These are phyloP conservation scores for Closterium sp. DNA, from an alignment of 139 green algal species.

Conservation along the genomic window DNA sequence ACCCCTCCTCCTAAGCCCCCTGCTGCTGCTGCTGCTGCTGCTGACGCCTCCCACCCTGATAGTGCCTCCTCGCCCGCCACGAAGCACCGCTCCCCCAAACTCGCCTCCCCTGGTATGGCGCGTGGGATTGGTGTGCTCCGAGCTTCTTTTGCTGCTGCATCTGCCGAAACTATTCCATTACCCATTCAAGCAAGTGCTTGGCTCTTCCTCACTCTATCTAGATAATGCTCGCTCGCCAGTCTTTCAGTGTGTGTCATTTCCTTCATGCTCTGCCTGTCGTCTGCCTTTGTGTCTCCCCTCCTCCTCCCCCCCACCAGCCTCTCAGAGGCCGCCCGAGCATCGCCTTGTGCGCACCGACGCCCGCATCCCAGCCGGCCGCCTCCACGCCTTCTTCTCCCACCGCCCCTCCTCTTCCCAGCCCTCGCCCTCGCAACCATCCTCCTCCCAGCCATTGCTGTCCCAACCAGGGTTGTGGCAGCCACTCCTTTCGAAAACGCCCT, in stretches of 20 bases:
- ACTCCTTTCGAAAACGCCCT: background rate
- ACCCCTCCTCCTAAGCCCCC: background rate
- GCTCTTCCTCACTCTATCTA: too few species aligned
- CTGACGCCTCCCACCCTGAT: background rate
- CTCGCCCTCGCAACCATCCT: background rate
- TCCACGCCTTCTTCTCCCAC: conserved; percentile 65
- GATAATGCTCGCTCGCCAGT: too few species aligned
- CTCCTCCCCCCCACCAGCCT: background rate
- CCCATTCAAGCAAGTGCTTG: too few species aligned
- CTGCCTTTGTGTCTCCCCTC: background rate
- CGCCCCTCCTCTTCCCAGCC: background rate
- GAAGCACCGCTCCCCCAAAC: background rate
- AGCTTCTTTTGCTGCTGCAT: too few species aligned
- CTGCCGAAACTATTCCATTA: too few species aligned
- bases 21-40: background rate
- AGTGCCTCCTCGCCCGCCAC: background rate
- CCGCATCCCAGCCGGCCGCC: conserved; percentile 19
- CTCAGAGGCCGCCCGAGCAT: conserved; percentile 51
- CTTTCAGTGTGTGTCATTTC: too few species aligned
- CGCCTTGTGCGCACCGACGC: conserved; percentile 68
- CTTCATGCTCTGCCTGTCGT: background rate
- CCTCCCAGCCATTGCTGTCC: background rate
- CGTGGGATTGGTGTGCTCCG: too few species aligned
- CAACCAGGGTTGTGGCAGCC: background rate
- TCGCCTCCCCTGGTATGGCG: background rate